A percentile compares a stretch with the other conserved stretches of the same genome.
Evolutionary conservation across 148 eudicot genomes (phyloP).

Genomic region (Nyssa sinensis): DNA sequence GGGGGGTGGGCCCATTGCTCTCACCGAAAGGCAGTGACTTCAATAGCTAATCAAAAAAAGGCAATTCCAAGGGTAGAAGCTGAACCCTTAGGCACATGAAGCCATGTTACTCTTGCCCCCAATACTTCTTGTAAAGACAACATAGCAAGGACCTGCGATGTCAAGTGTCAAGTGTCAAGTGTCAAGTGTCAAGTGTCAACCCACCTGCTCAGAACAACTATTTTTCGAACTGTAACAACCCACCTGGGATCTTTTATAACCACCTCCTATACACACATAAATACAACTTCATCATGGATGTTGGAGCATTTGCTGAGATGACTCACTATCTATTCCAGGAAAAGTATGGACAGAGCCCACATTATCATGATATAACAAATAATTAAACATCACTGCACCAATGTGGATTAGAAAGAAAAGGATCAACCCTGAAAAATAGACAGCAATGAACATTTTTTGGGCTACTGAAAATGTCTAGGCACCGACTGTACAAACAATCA

Average conservation of each 20-base stretch:
- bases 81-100: conserved; percentile 17
- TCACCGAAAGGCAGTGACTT: conserved; percentile 12
- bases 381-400: background rate
- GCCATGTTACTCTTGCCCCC: conserved; percentile 35
- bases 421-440: background rate
- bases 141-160: conserved; percentile 6
- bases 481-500: background rate
- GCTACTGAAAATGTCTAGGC: background rate
- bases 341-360: background rate
- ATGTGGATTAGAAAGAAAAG: background rate
- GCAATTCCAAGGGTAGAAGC: conserved; percentile 1
- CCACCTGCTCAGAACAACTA: background rate
- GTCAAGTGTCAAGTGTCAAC: no score
- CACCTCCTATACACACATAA: no score
- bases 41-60: conserved; percentile 6
- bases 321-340: no score
- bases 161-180: no score
- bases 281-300: no score
- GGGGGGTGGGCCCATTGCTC: conserved; percentile 13
- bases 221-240: background rate
- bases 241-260: no score
- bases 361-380: no score
- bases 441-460: background rate
- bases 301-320: no score
- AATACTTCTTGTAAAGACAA: background rate